Evolutionary conservation across 129 eudicot species (phyloP).

Genomic region (Tagetes patula): DNA sequence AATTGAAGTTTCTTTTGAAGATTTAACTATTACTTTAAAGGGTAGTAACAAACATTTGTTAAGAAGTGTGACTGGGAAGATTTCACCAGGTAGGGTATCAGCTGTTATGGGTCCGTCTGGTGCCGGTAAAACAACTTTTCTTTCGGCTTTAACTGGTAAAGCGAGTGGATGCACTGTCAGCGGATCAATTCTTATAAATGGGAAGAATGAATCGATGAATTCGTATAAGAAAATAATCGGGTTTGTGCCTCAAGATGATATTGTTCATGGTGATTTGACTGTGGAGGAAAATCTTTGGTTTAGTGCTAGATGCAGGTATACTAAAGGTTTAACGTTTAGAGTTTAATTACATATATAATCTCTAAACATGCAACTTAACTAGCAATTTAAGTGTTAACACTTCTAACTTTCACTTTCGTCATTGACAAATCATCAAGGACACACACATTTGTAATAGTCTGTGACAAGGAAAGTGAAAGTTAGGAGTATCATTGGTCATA

Average conservation of each 20-base stretch:
- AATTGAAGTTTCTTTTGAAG: constrained; percentile 80
- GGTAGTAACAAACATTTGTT: constrained; percentile 78
- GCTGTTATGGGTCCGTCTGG: constrained; percentile 99
- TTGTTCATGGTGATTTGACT: constrained; percentile 92
- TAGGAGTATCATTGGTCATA: no score
- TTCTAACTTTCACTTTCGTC: no score
- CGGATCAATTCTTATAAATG: constrained; percentile 80
- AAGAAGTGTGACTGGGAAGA: constrained; percentile 79
- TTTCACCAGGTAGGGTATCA: constrained; percentile 81
- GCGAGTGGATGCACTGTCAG: constrained; percentile 73
- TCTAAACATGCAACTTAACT: neutral
- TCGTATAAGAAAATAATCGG: constrained; percentile 90
- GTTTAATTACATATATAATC: neutral
- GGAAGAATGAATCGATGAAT: constrained; percentile 59
- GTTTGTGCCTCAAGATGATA: constrained; percentile 96
- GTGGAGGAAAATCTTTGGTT: constrained; percentile 98
- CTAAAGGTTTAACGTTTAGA: neutral
- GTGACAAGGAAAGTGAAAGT: no score
- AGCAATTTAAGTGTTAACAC: no score
- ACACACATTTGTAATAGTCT: no score
- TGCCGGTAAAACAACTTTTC: constrained; percentile 95
- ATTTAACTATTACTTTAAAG: constrained; percentile 79
- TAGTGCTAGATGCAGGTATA: constrained; percentile 92
- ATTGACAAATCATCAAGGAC: no score
- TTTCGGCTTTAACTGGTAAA: constrained; percentile 88